phyloP scores from a whole-genome alignment of 352 stramenopile species.

The Peronospora belbahrii region DNA sequence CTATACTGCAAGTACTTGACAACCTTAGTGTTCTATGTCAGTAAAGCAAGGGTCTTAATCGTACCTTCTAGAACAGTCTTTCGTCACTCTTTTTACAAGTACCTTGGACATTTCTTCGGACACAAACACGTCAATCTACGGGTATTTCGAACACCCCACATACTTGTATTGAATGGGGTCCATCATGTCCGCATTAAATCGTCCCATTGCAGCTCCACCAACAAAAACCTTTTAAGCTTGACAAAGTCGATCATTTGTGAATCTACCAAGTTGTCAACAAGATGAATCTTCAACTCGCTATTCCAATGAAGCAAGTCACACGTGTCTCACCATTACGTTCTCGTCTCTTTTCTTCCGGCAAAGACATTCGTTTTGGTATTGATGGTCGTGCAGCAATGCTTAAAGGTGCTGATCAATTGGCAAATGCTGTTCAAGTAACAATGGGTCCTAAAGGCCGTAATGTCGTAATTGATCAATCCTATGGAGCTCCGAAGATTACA shows the following conservation, averaged over 20 bases:
- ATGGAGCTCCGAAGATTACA: slow-evolving; percentile 72
- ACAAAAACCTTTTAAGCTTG: slow-evolving; percentile 2
- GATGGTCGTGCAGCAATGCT: slow-evolving; percentile 97
- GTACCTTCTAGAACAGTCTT: slow-evolving; percentile 26
- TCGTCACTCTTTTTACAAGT: slow-evolving; percentile 11
- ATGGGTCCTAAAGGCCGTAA: slow-evolving; percentile 99
- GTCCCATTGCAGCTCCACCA: slow-evolving; percentile 14
- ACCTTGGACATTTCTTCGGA: slow-evolving; percentile 12
- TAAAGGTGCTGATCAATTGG: slow-evolving; percentile 96
- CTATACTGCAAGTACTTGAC: no score
- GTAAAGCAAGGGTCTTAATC: background rate
- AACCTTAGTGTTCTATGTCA: background rate
- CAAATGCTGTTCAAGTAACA: slow-evolving; percentile 99
- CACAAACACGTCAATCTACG: background rate
- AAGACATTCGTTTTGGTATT: slow-evolving; percentile 99
- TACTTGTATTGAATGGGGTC: background rate
- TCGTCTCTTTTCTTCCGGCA: slow-evolving; percentile 86
- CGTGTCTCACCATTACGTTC: slow-evolving; percentile 31
- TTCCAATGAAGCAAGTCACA: slow-evolving; percentile 60
- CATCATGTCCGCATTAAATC: slow-evolving; percentile 6
- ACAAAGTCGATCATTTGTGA: slow-evolving; percentile 20
- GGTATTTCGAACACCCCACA: background rate
- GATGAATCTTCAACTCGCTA: slow-evolving; percentile 67
- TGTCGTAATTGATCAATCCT: slow-evolving; percentile 98
- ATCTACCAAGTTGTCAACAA: slow-evolving; percentile 14